Evolutionary conservation across 2,329 filamentous ascomycete species (phyloP), one percentile per base, ranked within the genome.

Genomic region (Microascus cirrosus): DNA sequence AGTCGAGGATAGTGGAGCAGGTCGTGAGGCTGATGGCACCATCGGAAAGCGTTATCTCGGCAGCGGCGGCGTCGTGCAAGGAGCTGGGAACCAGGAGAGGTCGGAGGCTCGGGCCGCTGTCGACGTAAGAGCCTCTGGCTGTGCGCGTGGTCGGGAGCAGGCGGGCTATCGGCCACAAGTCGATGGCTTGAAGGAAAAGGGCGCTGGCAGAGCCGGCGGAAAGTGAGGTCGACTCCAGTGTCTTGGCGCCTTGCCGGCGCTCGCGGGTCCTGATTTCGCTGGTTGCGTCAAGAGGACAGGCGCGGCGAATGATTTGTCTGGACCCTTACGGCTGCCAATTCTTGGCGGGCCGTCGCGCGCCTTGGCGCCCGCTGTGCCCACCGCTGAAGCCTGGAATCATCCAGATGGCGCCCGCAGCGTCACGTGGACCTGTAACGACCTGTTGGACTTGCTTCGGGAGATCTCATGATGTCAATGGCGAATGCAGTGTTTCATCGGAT

Each of bases 41-140:
- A 57, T 57, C 45, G 50, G 55, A 32, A 57, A 50, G 45, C n/a
- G 45, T 24, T 22, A 50, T 50, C 20, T 50, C 45, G 45, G 39
- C 39, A 45, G 39, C 39, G 39, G 28, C 28, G 28, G 39, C 39
- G 39, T 45, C 18, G 39, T n/a, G 39, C 39, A n/a, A 45, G 11
- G 39, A 18, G 15, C 39, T n/a, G 39, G n/a, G n/a, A 3, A 45
- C 39, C 7, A n/a, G 35, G n/a, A 22, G 24, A 53, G 52, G 11
- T 34, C 18, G 53, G 18, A 18, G 11, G 25, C 22, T 11, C 13
- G 42, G 42, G n/a, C 15, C 22, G 20, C 15, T 13, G 36, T 48
- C 54, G 54, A 45, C 39, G 36, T 55, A 22, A 24, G 54, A 2
- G 36, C 24, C 36, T 22, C 22, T 51, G n/a, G 36, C 25, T 32